Percentiles rank a stretch among this genome's conserved stretches.
Conservation (phyloP, 768 basidiomycete genomes). For the Kwoniella dejecticola region DNA sequence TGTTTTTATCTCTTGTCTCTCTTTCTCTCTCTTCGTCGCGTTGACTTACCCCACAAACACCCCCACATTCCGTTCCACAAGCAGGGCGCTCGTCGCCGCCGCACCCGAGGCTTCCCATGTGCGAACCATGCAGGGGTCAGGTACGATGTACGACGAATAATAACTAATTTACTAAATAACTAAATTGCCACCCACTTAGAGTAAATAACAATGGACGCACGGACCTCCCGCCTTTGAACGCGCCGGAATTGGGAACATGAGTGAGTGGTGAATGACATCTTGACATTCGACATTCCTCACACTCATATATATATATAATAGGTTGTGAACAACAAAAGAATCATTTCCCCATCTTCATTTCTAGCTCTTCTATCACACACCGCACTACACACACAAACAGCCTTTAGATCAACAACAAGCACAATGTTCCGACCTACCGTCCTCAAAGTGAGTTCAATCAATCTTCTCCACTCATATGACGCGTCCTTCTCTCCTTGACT, state of each 20-base stretch:
- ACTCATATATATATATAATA: constrained; percentile 2
- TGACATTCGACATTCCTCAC: not conserved
- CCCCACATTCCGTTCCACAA: too few relatives aligned
- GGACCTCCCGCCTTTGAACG: not conserved
- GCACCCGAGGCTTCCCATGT: too few relatives aligned
- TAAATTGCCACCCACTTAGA: constrained; percentile 7
- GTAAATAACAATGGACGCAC: not conserved
- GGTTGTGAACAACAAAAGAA: not conserved
- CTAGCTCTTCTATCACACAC: not conserved
- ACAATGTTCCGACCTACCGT: constrained; percentile 25
- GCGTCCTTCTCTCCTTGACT: not conserved
- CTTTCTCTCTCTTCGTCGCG: too few relatives aligned
- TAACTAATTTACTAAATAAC: not conserved
- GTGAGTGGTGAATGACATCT: constrained; percentile 5
- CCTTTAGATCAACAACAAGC: not conserved
- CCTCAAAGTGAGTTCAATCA: constrained; percentile 19
- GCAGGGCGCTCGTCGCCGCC: too few relatives aligned
- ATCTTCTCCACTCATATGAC: not conserved
- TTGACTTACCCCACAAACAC: too few relatives aligned
- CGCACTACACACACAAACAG: not conserved
- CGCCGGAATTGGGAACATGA: constrained; percentile 13
- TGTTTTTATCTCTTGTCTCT: too few relatives aligned
- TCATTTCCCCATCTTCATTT: constrained; percentile 8
- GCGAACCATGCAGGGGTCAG: constrained; percentile 5
- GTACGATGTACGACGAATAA: constrained; percentile 8